Conservation (phyloP, 257 asterid species). For the Salvia rosmarinus region DNA sequence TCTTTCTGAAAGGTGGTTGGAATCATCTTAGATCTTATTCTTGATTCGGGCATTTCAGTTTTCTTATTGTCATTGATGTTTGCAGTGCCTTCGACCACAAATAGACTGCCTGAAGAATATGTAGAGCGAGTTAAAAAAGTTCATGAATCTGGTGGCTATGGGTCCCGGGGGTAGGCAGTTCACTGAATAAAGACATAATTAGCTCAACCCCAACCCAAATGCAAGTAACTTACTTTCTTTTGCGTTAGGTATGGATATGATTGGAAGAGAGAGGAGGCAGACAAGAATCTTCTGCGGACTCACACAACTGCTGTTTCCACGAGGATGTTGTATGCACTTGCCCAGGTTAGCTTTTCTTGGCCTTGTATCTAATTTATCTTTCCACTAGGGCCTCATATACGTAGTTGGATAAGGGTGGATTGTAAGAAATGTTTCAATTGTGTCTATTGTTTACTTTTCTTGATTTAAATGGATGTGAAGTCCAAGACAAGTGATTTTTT, state of each 20-base stretch:
- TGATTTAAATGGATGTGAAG: background rate
- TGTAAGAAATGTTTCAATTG: background rate
- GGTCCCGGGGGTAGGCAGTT: constrained; percentile 82
- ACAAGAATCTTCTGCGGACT: constrained; percentile 94
- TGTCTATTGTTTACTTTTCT: background rate
- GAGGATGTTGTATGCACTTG: constrained; percentile 89
- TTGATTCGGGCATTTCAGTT: constrained; percentile 24
- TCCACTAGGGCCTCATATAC: background rate
- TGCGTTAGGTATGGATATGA: constrained; percentile 76
- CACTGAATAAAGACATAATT: constrained; percentile 8
- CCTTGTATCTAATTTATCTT: background rate
- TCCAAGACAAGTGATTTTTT: background rate
- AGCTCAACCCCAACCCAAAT: constrained; percentile 21
- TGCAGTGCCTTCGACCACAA: constrained; percentile 85
- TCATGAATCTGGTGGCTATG: constrained; percentile 93
- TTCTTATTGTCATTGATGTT: constrained; percentile 31
- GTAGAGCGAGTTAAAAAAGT: constrained; percentile 83
- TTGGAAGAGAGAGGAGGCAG: constrained; percentile 97
- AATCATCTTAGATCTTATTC: constrained; percentile 29
- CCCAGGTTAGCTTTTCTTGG: constrained; percentile 60
- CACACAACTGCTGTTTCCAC: constrained; percentile 99
- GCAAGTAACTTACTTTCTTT: constrained; percentile 12
- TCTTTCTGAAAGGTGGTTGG: constrained; percentile 79
- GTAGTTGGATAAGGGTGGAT: background rate
- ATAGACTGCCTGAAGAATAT: constrained; percentile 84